These are phyloP conservation scores for Albatrellus ellisii DNA, from an alignment of 768 basidiomycete species.

Conservation along the genomic window DNA sequence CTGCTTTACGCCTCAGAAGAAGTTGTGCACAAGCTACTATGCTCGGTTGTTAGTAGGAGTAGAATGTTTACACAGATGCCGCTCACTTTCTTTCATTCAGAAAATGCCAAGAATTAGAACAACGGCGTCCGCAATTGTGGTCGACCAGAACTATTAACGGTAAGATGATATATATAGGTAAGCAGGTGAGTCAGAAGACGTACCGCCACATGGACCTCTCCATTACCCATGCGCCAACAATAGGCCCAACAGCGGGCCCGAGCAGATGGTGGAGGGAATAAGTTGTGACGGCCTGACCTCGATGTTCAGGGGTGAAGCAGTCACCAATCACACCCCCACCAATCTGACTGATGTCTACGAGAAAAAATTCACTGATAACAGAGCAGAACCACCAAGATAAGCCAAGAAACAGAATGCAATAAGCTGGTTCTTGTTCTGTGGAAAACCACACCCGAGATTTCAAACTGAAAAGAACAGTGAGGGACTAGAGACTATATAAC, in stretches of 20 bases:
- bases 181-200: conserved; percentile 30
- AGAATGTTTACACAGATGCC: no score
- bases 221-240: conserved; percentile 55
- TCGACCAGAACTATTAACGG: not conserved
- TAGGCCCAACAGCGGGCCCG: conserved; percentile 55
- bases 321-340: conserved; percentile 62
- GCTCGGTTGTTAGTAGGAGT: no score
- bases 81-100: conserved; percentile 56
- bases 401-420: not conserved
- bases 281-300: conserved; percentile 49
- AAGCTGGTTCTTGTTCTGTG: not conserved
- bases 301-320: conserved; percentile 44
- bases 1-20: no score
- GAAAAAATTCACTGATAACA: conserved; percentile 23
- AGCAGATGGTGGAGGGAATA: conserved; percentile 55
- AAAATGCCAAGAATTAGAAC: conserved; percentile 41
- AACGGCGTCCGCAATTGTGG: conserved; percentile 32
- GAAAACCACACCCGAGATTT: not conserved
- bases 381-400: not conserved
- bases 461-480: not conserved
- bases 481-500: no score
- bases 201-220: conserved; percentile 58
- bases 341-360: conserved; percentile 1
- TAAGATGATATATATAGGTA: not conserved
- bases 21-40: no score